phyloP scores from a whole-genome alignment of 129 eudicot species.

The Dittrichia graveolens region DNA sequence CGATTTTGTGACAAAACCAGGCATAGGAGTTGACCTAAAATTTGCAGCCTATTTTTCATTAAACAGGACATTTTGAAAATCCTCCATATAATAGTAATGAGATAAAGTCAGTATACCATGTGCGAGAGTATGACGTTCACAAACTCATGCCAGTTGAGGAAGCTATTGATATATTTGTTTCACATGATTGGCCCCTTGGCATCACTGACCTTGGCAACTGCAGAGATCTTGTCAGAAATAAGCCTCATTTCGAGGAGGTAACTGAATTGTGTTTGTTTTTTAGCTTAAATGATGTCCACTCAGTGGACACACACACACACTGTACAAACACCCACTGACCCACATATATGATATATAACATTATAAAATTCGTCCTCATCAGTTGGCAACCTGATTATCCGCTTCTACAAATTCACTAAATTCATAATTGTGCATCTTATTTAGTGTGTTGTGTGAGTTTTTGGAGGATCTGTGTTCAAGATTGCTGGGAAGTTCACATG shows the following conservation, averaged over 20 bases:
- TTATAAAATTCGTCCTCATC: too few relatives aligned
- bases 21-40: too few relatives aligned
- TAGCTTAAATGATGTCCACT: neutral
- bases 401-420: too few relatives aligned
- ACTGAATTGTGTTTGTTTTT: neutral
- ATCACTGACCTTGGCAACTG: slow-evolving; percentile 79
- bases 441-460: too few relatives aligned
- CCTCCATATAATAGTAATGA: slow-evolving; percentile 77
- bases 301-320: too few relatives aligned
- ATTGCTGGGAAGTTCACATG: too few relatives aligned
- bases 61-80: slow-evolving; percentile 88
- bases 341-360: too few relatives aligned
- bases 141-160: slow-evolving; percentile 89
- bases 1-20: too few relatives aligned
- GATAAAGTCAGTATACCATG: slow-evolving; percentile 86
- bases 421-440: too few relatives aligned
- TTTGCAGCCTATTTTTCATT: neutral
- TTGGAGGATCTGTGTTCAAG: too few relatives aligned
- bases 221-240: slow-evolving; percentile 60
- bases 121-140: slow-evolving; percentile 86
- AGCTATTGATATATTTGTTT: slow-evolving; percentile 76
- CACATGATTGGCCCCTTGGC: slow-evolving; percentile 97
- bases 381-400: too few relatives aligned
- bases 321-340: too few relatives aligned
- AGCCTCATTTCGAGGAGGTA: slow-evolving; percentile 78